phyloP scores from a whole-genome alignment of 1,139 yeast genomes.

The Yamadazyma oceani region DNA sequence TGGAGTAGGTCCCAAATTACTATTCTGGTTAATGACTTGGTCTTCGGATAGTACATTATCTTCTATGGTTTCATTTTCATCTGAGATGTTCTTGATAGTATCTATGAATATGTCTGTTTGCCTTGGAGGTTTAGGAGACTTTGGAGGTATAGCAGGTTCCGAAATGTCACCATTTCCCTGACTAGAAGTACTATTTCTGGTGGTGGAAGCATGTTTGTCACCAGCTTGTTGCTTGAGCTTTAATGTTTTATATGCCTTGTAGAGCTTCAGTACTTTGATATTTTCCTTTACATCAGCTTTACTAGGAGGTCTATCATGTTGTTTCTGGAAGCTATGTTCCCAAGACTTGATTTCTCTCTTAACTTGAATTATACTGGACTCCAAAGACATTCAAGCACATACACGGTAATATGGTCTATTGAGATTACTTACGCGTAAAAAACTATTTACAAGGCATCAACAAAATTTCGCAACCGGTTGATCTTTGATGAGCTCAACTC shows the following conservation, averaged over 20 bases:
- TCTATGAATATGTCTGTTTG: not conserved
- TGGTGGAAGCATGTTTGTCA: too few relatives aligned
- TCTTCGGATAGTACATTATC: slow-evolving; percentile 7
- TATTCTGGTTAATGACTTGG: slow-evolving; percentile 8
- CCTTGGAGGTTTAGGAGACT: not conserved
- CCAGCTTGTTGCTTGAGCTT: slow-evolving; percentile 11
- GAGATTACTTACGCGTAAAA: slow-evolving; percentile 7
- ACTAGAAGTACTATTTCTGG: too few relatives aligned
- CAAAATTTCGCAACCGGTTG: slow-evolving; percentile 4
- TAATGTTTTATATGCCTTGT: slow-evolving; percentile 40
- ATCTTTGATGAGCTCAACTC: not conserved
- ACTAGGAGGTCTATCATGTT: slow-evolving; percentile 50
- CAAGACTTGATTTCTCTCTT: slow-evolving; percentile 54
- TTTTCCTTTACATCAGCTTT: slow-evolving; percentile 54
- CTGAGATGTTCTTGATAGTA: slow-evolving; percentile 3
- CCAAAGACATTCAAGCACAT: slow-evolving; percentile 7
- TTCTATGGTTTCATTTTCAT: slow-evolving; percentile 9
- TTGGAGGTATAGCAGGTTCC: too few relatives aligned
- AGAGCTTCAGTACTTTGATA: slow-evolving; percentile 39
- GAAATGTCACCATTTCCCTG: too few relatives aligned
- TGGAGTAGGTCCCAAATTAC: slow-evolving; percentile 73
- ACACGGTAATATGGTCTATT: not conserved
- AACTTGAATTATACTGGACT: slow-evolving; percentile 8
- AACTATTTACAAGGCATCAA: slow-evolving; percentile 4
- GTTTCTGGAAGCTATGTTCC: slow-evolving; percentile 52